Evolutionary conservation across 192 early-diverging fungal species (phyloP), one percentile per base, ranked within the genome.

Genomic region (Spinellus fusiger): DNA sequence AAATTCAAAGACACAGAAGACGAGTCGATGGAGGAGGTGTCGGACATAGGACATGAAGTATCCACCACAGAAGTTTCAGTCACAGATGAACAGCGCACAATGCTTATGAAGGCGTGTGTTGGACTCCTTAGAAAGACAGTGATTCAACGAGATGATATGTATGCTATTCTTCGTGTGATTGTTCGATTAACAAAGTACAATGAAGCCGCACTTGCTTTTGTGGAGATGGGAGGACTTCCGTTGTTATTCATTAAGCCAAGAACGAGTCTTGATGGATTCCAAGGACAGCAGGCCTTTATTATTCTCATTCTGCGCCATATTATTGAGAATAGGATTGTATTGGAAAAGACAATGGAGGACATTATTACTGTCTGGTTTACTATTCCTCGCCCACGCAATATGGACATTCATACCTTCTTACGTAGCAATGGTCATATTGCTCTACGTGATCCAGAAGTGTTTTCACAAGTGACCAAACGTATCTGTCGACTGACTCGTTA

Each of bases 291-390:
- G 40, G 81, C 84, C 33, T 80, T 95, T 46, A 79, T 89, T 9
- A 73, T 89, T 18, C 89, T 95, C 64, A 90, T 98, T n/a, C 62
- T 98, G 52, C 84, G 94, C 3, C 93, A 98, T 64, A 81, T 90
- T 13, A 79, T 95, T 58, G 95, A 98, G 69, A 80, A 85, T 59
- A 57, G 71, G 16, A 68, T 67, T 1, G 77, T 89, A 1, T 68
- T 96, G 52, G 71, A 76, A 58, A 59, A 66, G 37, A 70, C 80
- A 5, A 90, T 98, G 83, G 86, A 89, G 56, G 69, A 81, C 33
- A 86, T 94, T 63, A 83, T 96, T 5, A 80, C 71, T 22, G 78
- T 72, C 22, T 93, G 87, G 86, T 85, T 94, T 22, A 78, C 84
- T 38, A 76, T 79, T 46, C 85, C 89, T 8, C 85, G 89, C 31